Base-by-base conservation (phyloP, 2,329 filamentous ascomycete genomes). In the Pseudopyrenochaeta lycopersici region DNA sequence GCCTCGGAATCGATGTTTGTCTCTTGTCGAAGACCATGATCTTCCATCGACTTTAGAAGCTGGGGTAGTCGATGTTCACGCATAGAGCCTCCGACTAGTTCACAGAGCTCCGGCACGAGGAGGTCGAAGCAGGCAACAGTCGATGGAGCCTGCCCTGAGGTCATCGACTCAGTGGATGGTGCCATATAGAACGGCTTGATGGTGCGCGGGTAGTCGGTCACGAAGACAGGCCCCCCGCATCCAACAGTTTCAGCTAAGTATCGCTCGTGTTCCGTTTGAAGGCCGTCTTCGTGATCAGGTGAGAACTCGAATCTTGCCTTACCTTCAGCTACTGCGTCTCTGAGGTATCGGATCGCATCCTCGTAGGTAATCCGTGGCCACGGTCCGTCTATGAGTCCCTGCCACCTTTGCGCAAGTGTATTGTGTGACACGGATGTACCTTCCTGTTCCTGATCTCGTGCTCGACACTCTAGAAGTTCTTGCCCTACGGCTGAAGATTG, bases 171-270 rank as follows among this genome's bases (percentile, higher is more conserved):
- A 47, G 45, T 57, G 29, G 72, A 74, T 14, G 86, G 85, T 2
- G 85, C 76, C 90, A 92, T 93, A 76, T 93, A 99, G 77, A 98
- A 99, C 10, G 94, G 91, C 78, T 99, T 99, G 73, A 95, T 87
- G 42, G 82, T 81, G 61, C 86, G 86, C n/a, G 95, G 95, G 72
- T 97, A 99, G 74, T 97, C 84, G 12, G 93, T 98, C 60, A 99
- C 88, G 72, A 98, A 98, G 39, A 98, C 83, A 7, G 95, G 95
- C 1, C 78, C 77, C 15, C 83, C 82, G 42, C 84, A 79, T 62
- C 88, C 88, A 39, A 94, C 70, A 21, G 80, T 80, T 47, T 85
- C 82, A 42, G 95, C 92, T 48, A 99, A 83, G 73, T 88, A 97
- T 71, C 88, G 91, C 78, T 99, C 95, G 77, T 99, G 95, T 74